phyloP scores from a whole-genome alignment of 805 yeast genomes.

The Ogataea paraovalis region DNA sequence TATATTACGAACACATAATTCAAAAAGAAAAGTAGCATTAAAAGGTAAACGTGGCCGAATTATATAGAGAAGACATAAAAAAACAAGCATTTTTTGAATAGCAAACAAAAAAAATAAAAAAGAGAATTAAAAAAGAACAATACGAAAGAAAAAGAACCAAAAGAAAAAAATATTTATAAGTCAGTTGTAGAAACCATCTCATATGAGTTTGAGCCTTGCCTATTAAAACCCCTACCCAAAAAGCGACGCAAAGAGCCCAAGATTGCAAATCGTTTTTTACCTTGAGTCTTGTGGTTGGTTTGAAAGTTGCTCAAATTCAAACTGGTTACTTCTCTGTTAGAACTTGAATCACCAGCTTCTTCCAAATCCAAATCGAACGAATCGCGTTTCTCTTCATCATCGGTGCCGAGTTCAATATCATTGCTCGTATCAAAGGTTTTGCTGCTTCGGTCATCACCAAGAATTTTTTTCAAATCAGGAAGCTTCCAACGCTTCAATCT shows the following conservation, averaged over 20 bases:
- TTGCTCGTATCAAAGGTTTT: neutral
- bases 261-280: neutral
- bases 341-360: neutral
- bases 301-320: constrained; percentile 1
- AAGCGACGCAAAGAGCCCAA: neutral
- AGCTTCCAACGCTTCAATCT: constrained; percentile 60
- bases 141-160: neutral
- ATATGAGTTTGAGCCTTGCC: neutral
- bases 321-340: neutral
- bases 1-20: too few relatives aligned
- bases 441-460: neutral
- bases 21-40: neutral
- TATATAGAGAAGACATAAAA: neutral
- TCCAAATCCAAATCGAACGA: constrained; percentile 11
- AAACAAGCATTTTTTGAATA: too few relatives aligned
- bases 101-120: neutral
- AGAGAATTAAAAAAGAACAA: neutral
- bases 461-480: constrained; percentile 5
- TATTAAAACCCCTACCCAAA: neutral
- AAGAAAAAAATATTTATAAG: neutral
- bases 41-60: neutral
- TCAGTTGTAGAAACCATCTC: neutral
- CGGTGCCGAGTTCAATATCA: neutral
- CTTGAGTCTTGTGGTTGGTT: neutral
- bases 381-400: neutral